Conservation (phyloP, 148 eudicot species). For the Chenopodium suecicum region DNA sequence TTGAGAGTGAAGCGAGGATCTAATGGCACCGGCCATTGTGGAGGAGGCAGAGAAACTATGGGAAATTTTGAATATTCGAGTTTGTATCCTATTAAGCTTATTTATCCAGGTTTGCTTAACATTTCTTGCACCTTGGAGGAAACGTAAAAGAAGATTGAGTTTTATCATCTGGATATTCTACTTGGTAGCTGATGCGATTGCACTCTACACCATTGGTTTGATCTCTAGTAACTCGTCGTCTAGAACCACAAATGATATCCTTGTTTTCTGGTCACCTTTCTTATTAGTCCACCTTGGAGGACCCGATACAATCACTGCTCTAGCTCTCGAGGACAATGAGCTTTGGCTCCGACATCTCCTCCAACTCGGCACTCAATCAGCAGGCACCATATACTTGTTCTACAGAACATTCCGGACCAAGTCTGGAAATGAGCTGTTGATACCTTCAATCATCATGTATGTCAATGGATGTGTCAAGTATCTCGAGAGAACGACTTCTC, state of each 20-base stretch:
- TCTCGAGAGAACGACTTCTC: slow-evolving; percentile 5
- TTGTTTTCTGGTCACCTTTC: slow-evolving; percentile 11
- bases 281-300: slow-evolving; percentile 17
- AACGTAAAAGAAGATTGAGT: background rate
- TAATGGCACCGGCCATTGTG: background rate
- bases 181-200: slow-evolving; percentile 14
- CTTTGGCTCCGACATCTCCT: slow-evolving; percentile 18
- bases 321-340: slow-evolving; percentile 18
- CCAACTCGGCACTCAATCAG: slow-evolving; percentile 1
- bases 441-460: slow-evolving; percentile 5
- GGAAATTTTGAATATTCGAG: slow-evolving; percentile 11
- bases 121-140: slow-evolving; percentile 16
- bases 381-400: slow-evolving; percentile 9
- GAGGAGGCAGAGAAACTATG: slow-evolving; percentile 8
- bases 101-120: slow-evolving; percentile 2
- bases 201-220: slow-evolving; percentile 14
- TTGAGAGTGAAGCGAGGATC: no score
- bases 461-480: slow-evolving; percentile 16
- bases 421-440: background rate
- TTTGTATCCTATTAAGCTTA: slow-evolving; percentile 10
- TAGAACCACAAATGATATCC: background rate
- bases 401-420: background rate
- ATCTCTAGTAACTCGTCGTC: slow-evolving; percentile 4
- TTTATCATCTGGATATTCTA: slow-evolving; percentile 3
- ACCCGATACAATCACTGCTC: slow-evolving; percentile 14